phyloP scores from a whole-genome alignment of 208 protist species.

The Acanthamoeba divionensis region DNA sequence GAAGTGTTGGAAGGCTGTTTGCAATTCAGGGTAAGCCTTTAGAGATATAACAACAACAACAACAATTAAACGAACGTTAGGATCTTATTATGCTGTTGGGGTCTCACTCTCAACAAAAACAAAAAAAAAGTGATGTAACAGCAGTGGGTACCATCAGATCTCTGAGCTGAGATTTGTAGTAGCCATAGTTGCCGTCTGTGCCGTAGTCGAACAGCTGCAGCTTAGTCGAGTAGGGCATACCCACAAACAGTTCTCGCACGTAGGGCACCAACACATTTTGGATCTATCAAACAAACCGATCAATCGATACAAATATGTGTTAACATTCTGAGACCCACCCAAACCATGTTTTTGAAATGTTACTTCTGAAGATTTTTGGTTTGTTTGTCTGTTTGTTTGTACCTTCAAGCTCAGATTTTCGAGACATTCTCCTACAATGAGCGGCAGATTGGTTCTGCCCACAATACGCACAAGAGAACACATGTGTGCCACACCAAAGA shows the following conservation, averaged over 20 bases:
- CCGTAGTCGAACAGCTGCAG: conserved; percentile 75
- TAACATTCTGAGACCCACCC: no score
- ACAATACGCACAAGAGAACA: conserved; percentile 62
- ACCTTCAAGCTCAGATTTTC: conserved; percentile 71
- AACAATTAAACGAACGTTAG: no score
- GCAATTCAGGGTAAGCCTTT: conserved; percentile 72
- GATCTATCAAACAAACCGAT: no score
- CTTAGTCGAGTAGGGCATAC: conserved; percentile 69
- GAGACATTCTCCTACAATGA: conserved; percentile 69
- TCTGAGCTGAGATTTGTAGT: conserved; percentile 45
- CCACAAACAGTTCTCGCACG: conserved; percentile 66
- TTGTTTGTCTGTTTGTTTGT: no score
- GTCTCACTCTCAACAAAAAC: no score
- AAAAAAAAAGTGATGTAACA: no score
- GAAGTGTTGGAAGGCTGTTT: conserved; percentile 76
- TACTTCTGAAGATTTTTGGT: background rate
- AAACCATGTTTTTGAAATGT: no score
- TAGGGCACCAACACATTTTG: conserved; percentile 71
- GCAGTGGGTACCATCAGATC: conserved; percentile 47
- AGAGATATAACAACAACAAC: no score
- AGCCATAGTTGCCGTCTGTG: conserved; percentile 38
- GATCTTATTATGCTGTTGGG: no score
- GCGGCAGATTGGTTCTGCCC: conserved; percentile 62
- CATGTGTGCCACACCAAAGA: conserved; percentile 69
- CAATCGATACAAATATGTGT: no score